phyloP scores from a whole-genome alignment of 768 basidiomycete genomes.

The Mycena sanguinolenta region DNA sequence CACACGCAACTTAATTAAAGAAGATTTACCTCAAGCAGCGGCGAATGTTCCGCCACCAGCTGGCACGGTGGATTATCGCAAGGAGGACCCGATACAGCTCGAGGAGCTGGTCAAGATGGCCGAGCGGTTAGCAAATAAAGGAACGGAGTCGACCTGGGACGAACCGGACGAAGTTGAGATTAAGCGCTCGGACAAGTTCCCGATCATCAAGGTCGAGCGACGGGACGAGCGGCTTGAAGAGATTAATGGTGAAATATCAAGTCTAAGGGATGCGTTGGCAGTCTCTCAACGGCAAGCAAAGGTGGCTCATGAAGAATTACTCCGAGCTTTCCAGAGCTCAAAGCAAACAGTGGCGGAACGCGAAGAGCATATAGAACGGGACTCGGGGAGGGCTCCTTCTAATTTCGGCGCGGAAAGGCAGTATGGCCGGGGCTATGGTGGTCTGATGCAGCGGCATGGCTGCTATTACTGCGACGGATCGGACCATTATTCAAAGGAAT shows the following conservation, averaged over 20 bases:
- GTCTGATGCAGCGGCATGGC: not conserved
- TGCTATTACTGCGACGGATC: constrained; percentile 23
- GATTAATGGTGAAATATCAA: not conserved
- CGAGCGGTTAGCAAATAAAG: constrained; percentile 1
- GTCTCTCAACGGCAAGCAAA: not conserved
- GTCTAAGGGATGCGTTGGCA: not conserved
- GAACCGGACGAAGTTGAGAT: not conserved
- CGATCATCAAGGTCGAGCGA: constrained; percentile 7
- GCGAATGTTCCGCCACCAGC: not conserved
- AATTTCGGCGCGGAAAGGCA: no score
- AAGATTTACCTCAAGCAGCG: not conserved
- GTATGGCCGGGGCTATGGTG: no score
- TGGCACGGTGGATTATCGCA: not conserved
- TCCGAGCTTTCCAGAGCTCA: not conserved
- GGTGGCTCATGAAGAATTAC: not conserved
- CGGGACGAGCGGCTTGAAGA: not conserved
- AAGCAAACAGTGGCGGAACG: no score
- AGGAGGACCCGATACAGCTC: constrained; percentile 18
- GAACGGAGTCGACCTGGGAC: not conserved
- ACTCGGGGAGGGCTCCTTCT: no score
- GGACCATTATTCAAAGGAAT: constrained; percentile 15
- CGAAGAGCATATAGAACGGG: no score
- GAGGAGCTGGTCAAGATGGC: constrained; percentile 25
- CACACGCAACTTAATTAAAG: constrained; percentile 16
- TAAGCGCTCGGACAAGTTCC: constrained; percentile 11